phyloP scores from a whole-genome alignment of 495 filamentous ascomycete genomes.

The Lasiosphaeris hirsuta region DNA sequence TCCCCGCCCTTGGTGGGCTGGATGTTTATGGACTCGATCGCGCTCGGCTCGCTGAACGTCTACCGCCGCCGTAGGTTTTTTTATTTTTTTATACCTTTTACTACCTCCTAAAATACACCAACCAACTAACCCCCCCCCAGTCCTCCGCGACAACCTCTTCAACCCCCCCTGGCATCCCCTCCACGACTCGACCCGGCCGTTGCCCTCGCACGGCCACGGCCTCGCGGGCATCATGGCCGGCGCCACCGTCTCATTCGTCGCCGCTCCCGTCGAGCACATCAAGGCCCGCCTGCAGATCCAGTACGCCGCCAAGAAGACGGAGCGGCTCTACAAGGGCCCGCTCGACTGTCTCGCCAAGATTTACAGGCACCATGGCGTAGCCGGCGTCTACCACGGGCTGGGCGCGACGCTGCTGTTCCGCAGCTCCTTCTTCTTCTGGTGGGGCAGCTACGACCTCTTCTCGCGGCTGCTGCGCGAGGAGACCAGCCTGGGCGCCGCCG shows the following conservation, averaged over 20 bases:
- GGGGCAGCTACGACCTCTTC: slow-evolving; percentile 85
- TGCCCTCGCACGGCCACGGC: slow-evolving; percentile 78
- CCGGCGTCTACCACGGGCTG: slow-evolving; percentile 81
- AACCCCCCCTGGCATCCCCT: slow-evolving; percentile 46
- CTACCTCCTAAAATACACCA: no score
- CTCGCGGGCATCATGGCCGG: slow-evolving; percentile 85
- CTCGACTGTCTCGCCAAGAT: slow-evolving; percentile 78
- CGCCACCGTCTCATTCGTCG: slow-evolving; percentile 85
- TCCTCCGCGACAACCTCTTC: slow-evolving; percentile 78
- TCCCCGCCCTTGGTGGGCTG: slow-evolving; percentile 89
- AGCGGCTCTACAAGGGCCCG: slow-evolving; percentile 78
- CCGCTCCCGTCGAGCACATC: slow-evolving; percentile 91
- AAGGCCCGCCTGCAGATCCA: slow-evolving; percentile 94
- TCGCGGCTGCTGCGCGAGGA: slow-evolving; percentile 60
- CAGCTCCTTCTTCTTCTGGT: slow-evolving; percentile 96
- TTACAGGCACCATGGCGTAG: slow-evolving; percentile 62
- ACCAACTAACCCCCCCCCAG: no score
- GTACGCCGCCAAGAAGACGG: slow-evolving; percentile 69
- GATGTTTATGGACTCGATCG: slow-evolving; percentile 97
- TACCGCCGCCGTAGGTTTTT: slow-evolving; percentile 58
- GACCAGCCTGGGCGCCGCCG: slow-evolving; percentile 71
- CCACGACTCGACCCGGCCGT: slow-evolving; percentile 28
- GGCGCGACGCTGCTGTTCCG: slow-evolving; percentile 83
- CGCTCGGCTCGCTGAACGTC: slow-evolving; percentile 87
- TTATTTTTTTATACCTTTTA: no score